Evolutionary conservation across 139 green algal genomes (phyloP).

Genomic region (Dunaliella primolecta): DNA sequence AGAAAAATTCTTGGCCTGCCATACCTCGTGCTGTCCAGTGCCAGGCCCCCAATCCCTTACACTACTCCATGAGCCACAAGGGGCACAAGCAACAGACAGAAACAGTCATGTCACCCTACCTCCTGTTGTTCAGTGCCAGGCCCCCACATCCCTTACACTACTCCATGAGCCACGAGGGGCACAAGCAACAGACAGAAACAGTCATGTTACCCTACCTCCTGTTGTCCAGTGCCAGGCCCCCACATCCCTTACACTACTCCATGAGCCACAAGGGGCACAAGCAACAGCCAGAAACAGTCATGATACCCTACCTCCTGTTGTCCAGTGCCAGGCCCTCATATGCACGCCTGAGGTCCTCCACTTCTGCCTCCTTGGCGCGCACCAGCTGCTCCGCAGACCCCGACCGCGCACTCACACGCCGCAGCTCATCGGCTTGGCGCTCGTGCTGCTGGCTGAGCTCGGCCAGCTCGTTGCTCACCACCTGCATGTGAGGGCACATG

Average conservation of each 20-base stretch:
- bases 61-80: not conserved
- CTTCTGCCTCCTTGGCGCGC: conserved; percentile 50
- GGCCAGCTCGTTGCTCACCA: conserved; percentile 51
- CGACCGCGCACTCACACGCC: conserved; percentile 15
- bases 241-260: conserved; percentile 23
- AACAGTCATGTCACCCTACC: conserved; percentile 17
- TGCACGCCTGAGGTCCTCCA: conserved; percentile 50
- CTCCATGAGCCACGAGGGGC: not conserved
- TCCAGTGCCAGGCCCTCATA: conserved; percentile 61
- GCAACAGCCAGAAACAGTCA: no score
- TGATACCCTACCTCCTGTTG: conserved; percentile 23
- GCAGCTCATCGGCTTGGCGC: conserved; percentile 22
- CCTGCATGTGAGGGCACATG: conserved; percentile 28
- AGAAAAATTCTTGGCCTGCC: not conserved
- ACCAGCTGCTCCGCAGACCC: conserved; percentile 44
- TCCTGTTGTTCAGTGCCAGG: conserved; percentile 49
- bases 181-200: not conserved
- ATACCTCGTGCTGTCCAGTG: conserved; percentile 32
- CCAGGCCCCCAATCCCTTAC: conserved; percentile 45
- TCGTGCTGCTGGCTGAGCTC: conserved; percentile 19
- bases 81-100: no score
- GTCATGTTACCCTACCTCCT: conserved; percentile 6
- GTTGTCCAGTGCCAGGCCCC: conserved; percentile 53
- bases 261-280: not conserved
- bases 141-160: conserved; percentile 57